These are phyloP conservation scores for Polyplosphaeria fusca DNA, from an alignment of 495 filamentous ascomycete species.

Conservation along the genomic window DNA sequence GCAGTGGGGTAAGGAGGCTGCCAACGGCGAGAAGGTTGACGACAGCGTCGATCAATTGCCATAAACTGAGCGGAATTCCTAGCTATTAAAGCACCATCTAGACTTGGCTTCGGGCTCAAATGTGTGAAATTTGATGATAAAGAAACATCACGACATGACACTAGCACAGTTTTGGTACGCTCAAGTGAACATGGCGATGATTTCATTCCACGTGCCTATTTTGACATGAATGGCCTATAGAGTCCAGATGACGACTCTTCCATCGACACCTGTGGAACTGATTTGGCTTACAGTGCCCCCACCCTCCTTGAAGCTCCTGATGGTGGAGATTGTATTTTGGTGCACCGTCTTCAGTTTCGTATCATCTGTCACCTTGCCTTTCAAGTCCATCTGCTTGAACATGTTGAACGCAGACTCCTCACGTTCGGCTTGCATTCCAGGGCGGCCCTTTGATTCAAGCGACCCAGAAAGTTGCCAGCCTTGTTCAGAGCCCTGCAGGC, in stretches of 20 bases:
- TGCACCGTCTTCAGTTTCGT: conserved; percentile 93
- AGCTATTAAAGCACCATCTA: no score
- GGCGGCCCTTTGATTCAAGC: conserved; percentile 61
- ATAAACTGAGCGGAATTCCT: neutral
- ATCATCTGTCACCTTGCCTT: conserved; percentile 83
- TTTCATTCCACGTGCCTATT: no score
- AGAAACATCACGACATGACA: no score
- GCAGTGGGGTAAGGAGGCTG: conserved; percentile 9
- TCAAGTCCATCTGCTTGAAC: conserved; percentile 98
- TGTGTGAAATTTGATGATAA: no score
- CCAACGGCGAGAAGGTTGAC: neutral
- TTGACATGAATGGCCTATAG: conserved; percentile 34
- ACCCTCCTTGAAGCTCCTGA: conserved; percentile 68
- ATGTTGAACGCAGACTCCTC: conserved; percentile 92
- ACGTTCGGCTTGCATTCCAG: conserved; percentile 57
- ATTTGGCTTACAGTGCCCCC: conserved; percentile 70
- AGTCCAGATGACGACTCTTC: conserved; percentile 84
- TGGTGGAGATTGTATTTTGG: conserved; percentile 89
- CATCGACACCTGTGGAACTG: conserved; percentile 91
- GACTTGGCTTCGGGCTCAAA: no score
- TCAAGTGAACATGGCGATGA: no score
- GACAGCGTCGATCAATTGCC: conserved; percentile 18
- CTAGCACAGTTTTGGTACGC: no score
- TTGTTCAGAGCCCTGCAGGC: conserved; percentile 72
- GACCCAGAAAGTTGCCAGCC: conserved; percentile 88